phyloP scores from a whole-genome alignment of 495 filamentous ascomycete species.

The Jackrogersella minutella region DNA sequence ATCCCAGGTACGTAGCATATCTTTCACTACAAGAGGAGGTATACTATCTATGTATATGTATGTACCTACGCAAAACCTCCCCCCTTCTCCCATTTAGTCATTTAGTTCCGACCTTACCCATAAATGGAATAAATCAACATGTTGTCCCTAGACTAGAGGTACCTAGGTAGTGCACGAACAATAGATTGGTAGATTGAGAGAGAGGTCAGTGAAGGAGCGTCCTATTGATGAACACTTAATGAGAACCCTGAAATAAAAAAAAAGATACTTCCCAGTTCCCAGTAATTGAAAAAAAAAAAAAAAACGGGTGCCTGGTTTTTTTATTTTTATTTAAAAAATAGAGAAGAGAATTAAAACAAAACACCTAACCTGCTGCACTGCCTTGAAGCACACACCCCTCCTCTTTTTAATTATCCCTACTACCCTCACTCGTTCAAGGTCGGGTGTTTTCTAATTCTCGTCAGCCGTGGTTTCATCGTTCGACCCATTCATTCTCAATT shows the following conservation, averaged over 20 bases:
- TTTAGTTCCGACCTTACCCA: conserved; percentile 16
- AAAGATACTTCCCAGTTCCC: neutral
- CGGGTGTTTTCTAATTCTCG: conserved; percentile 40
- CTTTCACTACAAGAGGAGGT: too few species aligned
- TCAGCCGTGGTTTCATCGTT: conserved; percentile 41
- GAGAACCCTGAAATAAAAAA: neutral
- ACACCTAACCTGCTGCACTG: neutral
- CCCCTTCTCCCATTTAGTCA: conserved; percentile 7
- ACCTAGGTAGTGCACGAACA: neutral
- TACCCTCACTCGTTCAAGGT: conserved; percentile 13
- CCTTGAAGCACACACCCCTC: conserved; percentile 7
- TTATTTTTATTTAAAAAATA: neutral
- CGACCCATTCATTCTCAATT: conserved; percentile 31
- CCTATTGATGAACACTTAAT: conserved; percentile 1
- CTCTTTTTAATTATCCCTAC: conserved; percentile 15
- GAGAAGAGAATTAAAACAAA: conserved; percentile 5
- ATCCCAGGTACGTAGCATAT: neutral
- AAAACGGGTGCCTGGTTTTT: too few species aligned
- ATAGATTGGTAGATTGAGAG: neutral
- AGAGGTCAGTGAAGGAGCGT: neutral
- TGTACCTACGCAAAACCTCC: conserved; percentile 12
- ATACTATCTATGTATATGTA: neutral
- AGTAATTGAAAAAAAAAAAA: neutral
- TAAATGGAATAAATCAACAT: conserved; percentile 19
- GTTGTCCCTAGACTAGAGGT: conserved; percentile 8